Conservation (phyloP, 2,329 filamentous ascomycete species). For the Sporothrix variecibatus region DNA sequence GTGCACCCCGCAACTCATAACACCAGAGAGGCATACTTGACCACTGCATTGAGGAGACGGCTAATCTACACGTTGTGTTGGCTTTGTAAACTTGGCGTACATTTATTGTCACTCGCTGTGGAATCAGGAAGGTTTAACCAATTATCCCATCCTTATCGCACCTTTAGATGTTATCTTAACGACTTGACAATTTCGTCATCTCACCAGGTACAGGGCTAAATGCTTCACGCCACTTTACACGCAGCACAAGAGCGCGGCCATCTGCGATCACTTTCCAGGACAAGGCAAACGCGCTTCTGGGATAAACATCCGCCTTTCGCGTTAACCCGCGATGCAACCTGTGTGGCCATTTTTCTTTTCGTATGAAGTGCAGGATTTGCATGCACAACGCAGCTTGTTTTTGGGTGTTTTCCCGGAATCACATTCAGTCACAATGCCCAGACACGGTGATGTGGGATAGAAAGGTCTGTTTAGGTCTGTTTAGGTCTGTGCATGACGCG, state of each 20-base stretch:
- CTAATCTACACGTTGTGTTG: background rate
- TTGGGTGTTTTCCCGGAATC: background rate
- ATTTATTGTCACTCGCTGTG: background rate
- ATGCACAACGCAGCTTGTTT: background rate
- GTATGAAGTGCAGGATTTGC: background rate
- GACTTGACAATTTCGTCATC: background rate
- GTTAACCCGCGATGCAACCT: background rate
- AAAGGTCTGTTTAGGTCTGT: background rate
- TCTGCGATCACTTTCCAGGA: background rate
- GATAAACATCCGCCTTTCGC: background rate
- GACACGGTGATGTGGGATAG: conserved; percentile 4
- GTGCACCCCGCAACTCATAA: too few species aligned
- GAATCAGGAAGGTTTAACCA: background rate
- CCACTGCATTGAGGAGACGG: too few species aligned
- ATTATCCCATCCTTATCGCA: too few species aligned
- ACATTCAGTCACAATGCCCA: background rate
- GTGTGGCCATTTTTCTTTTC: background rate
- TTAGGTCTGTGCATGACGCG: conserved; percentile 18
- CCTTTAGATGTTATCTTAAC: background rate
- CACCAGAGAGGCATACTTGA: too few species aligned
- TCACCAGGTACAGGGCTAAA: background rate
- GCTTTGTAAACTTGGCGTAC: background rate
- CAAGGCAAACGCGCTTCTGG: background rate
- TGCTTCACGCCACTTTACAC: background rate
- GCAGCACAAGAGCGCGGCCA: background rate